Evolutionary conservation across 2,329 filamentous ascomycete species (phyloP).

Genomic region (Monilinia aucupariae): DNA sequence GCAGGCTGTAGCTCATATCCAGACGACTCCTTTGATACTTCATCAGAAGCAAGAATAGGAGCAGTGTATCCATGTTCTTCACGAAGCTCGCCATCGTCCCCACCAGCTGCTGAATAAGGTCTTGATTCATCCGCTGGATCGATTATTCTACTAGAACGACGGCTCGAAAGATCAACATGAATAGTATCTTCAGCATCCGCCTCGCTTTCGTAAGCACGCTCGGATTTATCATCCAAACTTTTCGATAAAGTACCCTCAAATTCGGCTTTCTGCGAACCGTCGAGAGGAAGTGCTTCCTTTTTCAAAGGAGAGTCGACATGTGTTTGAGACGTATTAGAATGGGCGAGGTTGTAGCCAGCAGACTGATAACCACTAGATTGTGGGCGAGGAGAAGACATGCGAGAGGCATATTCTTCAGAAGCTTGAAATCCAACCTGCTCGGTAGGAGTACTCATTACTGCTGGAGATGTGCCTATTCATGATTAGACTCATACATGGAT

Average conservation of each 20-base stretch:
- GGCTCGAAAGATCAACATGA: conserved; percentile 66
- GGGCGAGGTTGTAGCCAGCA: conserved; percentile 36
- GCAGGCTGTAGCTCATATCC: conserved; percentile 71
- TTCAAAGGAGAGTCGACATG: conserved; percentile 38
- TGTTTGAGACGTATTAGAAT: conserved; percentile 42
- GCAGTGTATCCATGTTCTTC: conserved; percentile 60
- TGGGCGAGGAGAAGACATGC: conserved; percentile 64
- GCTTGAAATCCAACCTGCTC: conserved; percentile 89
- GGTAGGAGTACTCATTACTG: conserved; percentile 68
- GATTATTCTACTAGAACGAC: conserved; percentile 42
- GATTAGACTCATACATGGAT: conserved; percentile 29
- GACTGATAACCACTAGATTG: conserved; percentile 34
- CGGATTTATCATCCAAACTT: conserved; percentile 34
- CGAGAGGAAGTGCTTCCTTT: conserved; percentile 43
- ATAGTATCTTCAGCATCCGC: conserved; percentile 57
- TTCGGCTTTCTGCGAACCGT: conserved; percentile 25
- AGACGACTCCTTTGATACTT: conserved; percentile 68
- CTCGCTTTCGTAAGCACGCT: conserved; percentile 41
- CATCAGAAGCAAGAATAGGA: conserved; percentile 85
- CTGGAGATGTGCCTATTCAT: conserved; percentile 55
- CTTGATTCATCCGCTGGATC: conserved; percentile 43
- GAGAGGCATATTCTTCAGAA: conserved; percentile 74
- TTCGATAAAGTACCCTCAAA: conserved; percentile 37
- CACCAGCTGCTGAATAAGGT: conserved; percentile 40
- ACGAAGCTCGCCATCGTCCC: conserved; percentile 44